These are phyloP conservation scores for Filobasidium wieringae DNA, from an alignment of 768 basidiomycete genomes.

Conservation along the genomic window DNA sequence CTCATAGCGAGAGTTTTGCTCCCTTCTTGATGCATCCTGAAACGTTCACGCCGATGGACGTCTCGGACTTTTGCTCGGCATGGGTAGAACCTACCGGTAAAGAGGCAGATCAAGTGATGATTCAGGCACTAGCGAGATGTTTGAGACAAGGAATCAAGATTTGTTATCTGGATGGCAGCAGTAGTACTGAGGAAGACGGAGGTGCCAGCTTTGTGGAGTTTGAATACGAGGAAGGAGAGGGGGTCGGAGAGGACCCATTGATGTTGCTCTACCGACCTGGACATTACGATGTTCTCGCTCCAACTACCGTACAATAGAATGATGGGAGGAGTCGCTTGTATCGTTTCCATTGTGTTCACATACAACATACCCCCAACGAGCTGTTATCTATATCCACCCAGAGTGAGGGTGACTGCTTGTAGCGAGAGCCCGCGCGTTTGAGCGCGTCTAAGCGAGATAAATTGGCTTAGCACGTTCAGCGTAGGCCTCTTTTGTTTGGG, in stretches of 20 bases:
- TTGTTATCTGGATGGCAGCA: constrained; percentile 66
- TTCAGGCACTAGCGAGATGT: constrained; percentile 61
- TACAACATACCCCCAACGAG: no score
- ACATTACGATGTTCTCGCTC: constrained; percentile 65
- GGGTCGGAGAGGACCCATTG: constrained; percentile 46
- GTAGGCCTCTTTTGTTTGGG: no score
- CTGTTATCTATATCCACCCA: no score
- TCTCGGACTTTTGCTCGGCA: constrained; percentile 58
- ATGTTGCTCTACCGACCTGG: constrained; percentile 70
- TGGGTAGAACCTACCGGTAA: constrained; percentile 52
- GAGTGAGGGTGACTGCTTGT: no score
- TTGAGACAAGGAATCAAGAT: constrained; percentile 57
- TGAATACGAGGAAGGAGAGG: constrained; percentile 43
- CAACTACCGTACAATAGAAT: constrained; percentile 21
- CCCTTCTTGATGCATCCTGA: constrained; percentile 71
- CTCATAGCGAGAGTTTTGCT: constrained; percentile 50
- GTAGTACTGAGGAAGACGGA: constrained; percentile 37
- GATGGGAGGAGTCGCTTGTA: no score
- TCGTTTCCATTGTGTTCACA: no score
- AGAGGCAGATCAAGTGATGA: constrained; percentile 63
- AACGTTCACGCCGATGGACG: constrained; percentile 48
- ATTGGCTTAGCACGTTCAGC: no score
- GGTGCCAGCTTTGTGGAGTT: constrained; percentile 58
- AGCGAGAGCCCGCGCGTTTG: no score
- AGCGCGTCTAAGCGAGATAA: no score